These are phyloP conservation scores for Ascochyta koolunga DNA, from an alignment of 2,329 filamentous ascomycete species.

Conservation along the genomic window DNA sequence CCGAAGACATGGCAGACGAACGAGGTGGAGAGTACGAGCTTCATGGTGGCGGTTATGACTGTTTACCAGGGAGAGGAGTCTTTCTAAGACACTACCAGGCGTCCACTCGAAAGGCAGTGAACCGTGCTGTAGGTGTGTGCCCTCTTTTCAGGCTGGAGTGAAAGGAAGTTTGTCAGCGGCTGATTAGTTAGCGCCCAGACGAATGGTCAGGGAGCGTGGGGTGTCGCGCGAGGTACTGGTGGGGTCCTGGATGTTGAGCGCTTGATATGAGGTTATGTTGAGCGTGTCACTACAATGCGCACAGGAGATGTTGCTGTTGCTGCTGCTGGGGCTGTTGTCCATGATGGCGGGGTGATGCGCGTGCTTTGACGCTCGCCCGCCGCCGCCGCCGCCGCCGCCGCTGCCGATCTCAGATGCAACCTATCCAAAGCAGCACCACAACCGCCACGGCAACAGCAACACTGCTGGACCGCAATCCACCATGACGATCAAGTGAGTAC, in stretches of 20 bases:
- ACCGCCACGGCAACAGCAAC: constrained; percentile 1
- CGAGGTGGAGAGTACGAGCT: constrained; percentile 86
- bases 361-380: constrained; percentile 24
- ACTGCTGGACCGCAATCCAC: constrained; percentile 15
- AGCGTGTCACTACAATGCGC: neutral
- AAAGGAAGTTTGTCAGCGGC: constrained; percentile 14
- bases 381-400: neutral
- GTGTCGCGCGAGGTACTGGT: neutral
- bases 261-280: neutral
- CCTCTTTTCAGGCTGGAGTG: neutral
- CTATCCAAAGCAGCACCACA: constrained; percentile 7
- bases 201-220: neutral
- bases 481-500: constrained; percentile 64
- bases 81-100: neutral
- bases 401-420: constrained; percentile 23
- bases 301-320: neutral
- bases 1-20: constrained; percentile 56
- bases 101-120: neutral
- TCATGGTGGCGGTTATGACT: constrained; percentile 61
- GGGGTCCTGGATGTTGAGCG: neutral
- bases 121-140: neutral
- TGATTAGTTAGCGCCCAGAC: constrained; percentile 10
- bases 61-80: too few relatives aligned
- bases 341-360: constrained; percentile 28
- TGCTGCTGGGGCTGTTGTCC: neutral